phyloP scores from a whole-genome alignment of 495 filamentous ascomycete genomes.

The Rhypophila decipiens region DNA sequence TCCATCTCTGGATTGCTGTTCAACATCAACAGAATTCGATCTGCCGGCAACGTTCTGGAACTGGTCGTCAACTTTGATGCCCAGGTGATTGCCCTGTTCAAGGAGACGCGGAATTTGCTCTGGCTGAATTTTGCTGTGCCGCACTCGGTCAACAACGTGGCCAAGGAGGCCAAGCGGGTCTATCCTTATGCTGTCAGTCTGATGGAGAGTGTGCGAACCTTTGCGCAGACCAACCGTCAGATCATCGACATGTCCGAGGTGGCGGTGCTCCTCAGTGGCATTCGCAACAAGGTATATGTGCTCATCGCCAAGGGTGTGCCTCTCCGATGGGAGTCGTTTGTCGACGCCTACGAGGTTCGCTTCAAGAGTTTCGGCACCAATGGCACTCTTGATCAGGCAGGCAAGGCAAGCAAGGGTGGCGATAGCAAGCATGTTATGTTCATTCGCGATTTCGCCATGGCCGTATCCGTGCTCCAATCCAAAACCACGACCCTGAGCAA shows the following conservation, averaged over 20 bases:
- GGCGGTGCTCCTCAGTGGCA: slow-evolving; percentile 77
- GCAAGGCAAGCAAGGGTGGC: slow-evolving; percentile 50
- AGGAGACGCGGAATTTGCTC: slow-evolving; percentile 93
- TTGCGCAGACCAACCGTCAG: slow-evolving; percentile 75
- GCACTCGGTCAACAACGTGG: slow-evolving; percentile 87
- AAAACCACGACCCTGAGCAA: slow-evolving; percentile 73
- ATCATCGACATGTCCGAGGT: slow-evolving; percentile 81
- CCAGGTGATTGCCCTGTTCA: slow-evolving; percentile 94
- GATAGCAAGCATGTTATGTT: slow-evolving; percentile 96
- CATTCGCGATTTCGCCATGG: slow-evolving; percentile 81
- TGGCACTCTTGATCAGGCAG: slow-evolving; percentile 52
- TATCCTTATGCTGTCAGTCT: slow-evolving; percentile 96
- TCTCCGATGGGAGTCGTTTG: slow-evolving; percentile 92
- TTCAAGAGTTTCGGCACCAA: slow-evolving; percentile 57
- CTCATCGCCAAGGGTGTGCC: slow-evolving; percentile 81
- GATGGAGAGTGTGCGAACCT: slow-evolving; percentile 93
- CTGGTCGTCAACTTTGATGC: slow-evolving; percentile 93
- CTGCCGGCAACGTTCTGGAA: slow-evolving; percentile 78
- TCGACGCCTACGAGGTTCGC: slow-evolving; percentile 90
- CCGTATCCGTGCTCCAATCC: slow-evolving; percentile 75
- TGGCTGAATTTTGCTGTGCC: slow-evolving; percentile 92
- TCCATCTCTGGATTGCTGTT: slow-evolving; percentile 89
- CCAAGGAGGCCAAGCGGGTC: slow-evolving; percentile 93
- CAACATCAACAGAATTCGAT: slow-evolving; percentile 77
- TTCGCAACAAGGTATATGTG: slow-evolving; percentile 77